Percentiles rank a stretch among this genome's conserved stretches.
Evolutionary conservation across 371 early-diverging fungal species (phyloP).

Genomic region (Zopfochytrium polystomum): DNA sequence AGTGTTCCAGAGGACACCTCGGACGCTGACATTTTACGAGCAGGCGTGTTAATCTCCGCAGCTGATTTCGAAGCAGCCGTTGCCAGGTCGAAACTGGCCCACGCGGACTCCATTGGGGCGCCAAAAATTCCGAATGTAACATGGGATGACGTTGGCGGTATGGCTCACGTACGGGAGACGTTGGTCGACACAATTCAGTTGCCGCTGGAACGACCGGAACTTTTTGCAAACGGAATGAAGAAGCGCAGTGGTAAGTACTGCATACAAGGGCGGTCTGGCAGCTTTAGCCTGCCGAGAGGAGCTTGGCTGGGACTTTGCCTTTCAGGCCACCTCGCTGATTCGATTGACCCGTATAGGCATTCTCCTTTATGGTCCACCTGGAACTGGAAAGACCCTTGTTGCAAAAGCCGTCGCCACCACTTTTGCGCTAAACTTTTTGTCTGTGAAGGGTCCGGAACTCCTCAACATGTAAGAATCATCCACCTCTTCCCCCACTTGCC

Average conservation of each 20-base stretch:
- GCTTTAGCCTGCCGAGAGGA: no score
- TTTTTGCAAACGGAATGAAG: conserved; percentile 95
- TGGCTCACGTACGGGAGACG: conserved; percentile 94
- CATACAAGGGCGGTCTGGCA: no score
- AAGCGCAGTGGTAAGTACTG: conserved; percentile 82
- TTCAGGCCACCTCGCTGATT: no score
- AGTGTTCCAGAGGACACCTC: conserved; percentile 5
- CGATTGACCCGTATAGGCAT: no score
- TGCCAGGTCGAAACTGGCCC: conserved; percentile 72
- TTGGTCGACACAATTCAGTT: conserved; percentile 98
- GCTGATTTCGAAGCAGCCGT: conserved; percentile 79
- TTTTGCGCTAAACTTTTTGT: conserved; percentile 95
- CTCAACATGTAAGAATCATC: conserved; percentile 17
- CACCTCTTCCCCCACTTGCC: no score
- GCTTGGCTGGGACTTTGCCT: no score
- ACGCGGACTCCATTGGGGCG: conserved; percentile 90
- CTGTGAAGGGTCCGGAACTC: conserved; percentile 97
- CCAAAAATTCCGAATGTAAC: conserved; percentile 66
- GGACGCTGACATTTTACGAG: conserved; percentile 53
- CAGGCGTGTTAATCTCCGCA: conserved; percentile 70
- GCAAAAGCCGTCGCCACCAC: conserved; percentile 99
- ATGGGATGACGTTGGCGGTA: conserved; percentile 98
- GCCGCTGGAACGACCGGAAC: conserved; percentile 94
- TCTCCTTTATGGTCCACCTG: conserved; percentile 66
- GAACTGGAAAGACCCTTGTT: conserved; percentile 97